phyloP scores from a whole-genome alignment of 2,329 filamentous ascomycete genomes.

The Hypoxylon rubiginosum region DNA sequence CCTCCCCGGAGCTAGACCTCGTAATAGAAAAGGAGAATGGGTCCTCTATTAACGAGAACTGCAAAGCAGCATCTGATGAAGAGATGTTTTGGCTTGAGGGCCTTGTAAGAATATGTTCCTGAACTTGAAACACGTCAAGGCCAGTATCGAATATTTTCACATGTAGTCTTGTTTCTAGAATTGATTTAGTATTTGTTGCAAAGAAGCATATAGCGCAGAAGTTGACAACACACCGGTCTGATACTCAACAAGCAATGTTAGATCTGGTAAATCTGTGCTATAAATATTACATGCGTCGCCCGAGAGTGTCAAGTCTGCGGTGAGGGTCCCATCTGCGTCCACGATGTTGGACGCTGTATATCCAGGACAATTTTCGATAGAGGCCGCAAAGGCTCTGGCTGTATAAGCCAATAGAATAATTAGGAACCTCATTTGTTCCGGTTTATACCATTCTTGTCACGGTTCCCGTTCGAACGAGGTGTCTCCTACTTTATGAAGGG shows the following conservation, averaged over 20 bases:
- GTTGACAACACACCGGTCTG: constrained; percentile 38
- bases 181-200: constrained; percentile 11
- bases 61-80: constrained; percentile 54
- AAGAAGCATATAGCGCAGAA: background rate
- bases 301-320: constrained; percentile 43
- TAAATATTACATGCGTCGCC: constrained; percentile 44
- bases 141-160: constrained; percentile 45
- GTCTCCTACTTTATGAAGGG: constrained; percentile 1
- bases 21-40: constrained; percentile 78
- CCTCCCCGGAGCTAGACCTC: constrained; percentile 56
- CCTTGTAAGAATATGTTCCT: constrained; percentile 44
- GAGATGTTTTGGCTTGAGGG: constrained; percentile 36
- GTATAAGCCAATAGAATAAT: constrained; percentile 23
- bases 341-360: constrained; percentile 45
- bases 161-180: constrained; percentile 38
- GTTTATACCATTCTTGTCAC: background rate
- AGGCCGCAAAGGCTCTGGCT: constrained; percentile 19
- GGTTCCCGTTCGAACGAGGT: background rate
- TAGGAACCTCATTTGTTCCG: constrained; percentile 27
- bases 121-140: constrained; percentile 45
- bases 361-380: constrained; percentile 44
- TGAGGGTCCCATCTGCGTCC: constrained; percentile 37
- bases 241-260: constrained; percentile 45
- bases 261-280: constrained; percentile 40
- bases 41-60: constrained; percentile 58